Percentiles rank a stretch among this genome's conserved stretches.
Conservation (phyloP, 495 filamentous ascomycete species). For the Trypethelium eluteriae region DNA sequence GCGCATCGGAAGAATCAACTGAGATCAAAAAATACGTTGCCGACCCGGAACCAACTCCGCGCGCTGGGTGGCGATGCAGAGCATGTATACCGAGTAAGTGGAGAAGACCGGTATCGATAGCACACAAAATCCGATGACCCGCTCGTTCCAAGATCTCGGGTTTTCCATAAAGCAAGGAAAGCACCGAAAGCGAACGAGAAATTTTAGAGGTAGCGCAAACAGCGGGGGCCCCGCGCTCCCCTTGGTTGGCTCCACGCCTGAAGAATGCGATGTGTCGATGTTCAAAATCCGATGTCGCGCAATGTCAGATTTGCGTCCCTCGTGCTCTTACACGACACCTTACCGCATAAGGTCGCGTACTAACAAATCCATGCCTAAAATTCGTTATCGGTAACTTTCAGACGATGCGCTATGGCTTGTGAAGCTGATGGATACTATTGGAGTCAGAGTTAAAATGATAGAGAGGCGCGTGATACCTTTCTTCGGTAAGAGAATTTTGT, state of each 20-base stretch:
- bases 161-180: neutral
- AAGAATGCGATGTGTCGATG: slow-evolving; percentile 2
- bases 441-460: neutral
- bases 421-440: neutral
- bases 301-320: slow-evolving; percentile 1
- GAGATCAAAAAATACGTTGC: neutral
- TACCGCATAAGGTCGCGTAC: neutral
- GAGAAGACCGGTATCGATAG: neutral
- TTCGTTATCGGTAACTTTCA: neutral
- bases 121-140: slow-evolving; percentile 2
- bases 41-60: neutral
- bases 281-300: slow-evolving; percentile 9
- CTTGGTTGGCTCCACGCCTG: neutral
- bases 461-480: neutral
- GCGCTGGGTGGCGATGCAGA: neutral
- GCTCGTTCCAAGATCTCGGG: slow-evolving; percentile 10
- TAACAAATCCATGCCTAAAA: neutral
- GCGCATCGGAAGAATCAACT: neutral
- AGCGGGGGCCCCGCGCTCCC: too few relatives aligned
- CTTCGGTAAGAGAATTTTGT: too few relatives aligned
- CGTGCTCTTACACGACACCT: neutral
- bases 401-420: neutral
- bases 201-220: too few relatives aligned
- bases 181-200: neutral
- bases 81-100: neutral